phyloP scores from a whole-genome alignment of 1,139 yeast genomes.

The Debaryomyces nepalensis region DNA sequence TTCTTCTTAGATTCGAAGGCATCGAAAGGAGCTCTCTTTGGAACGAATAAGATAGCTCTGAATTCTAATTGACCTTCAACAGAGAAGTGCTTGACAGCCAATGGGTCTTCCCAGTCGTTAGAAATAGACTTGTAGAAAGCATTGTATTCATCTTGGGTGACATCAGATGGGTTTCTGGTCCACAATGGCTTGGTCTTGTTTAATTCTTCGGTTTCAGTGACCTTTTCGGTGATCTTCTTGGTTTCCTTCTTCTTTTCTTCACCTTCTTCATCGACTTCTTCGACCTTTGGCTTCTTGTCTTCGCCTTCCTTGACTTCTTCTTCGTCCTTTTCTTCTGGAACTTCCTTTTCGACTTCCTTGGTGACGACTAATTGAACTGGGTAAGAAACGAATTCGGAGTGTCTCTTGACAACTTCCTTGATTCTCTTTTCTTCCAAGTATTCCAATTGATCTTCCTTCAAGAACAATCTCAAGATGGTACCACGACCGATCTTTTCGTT shows the following conservation, averaged over 20 bases:
- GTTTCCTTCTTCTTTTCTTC: slow-evolving; percentile 71
- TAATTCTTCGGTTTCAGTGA: slow-evolving; percentile 92
- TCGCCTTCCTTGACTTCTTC: slow-evolving; percentile 52
- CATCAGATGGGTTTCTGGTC: slow-evolving; percentile 99
- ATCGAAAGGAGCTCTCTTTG: slow-evolving; percentile 99
- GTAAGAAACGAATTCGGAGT: slow-evolving; percentile 98
- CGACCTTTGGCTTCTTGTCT: slow-evolving; percentile 62
- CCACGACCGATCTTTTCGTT: slow-evolving; percentile 94
- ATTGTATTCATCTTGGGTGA: slow-evolving; percentile 97
- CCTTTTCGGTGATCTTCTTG: slow-evolving; percentile 83
- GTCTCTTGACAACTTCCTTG: slow-evolving; percentile 99
- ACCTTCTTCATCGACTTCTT: slow-evolving; percentile 70
- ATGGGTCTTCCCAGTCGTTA: slow-evolving; percentile 99
- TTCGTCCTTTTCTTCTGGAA: slow-evolving; percentile 73
- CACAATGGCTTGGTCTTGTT: slow-evolving; percentile 99
- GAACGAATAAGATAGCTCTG: slow-evolving; percentile 96
- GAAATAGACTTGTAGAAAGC: slow-evolving; percentile 99
- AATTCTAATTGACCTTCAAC: slow-evolving; percentile 99
- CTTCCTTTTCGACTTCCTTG: slow-evolving; percentile 98
- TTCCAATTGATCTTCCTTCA: slow-evolving; percentile 98
- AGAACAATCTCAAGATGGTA: slow-evolving; percentile 91
- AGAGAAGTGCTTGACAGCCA: slow-evolving; percentile 98
- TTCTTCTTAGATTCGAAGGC: slow-evolving; percentile 97
- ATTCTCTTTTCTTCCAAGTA: slow-evolving; percentile 99
- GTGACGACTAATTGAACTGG: slow-evolving; percentile 98